These are phyloP conservation scores for Trichophyton rubrum DNA, from an alignment of 2,329 filamentous ascomycete species.

Conservation along the genomic window DNA sequence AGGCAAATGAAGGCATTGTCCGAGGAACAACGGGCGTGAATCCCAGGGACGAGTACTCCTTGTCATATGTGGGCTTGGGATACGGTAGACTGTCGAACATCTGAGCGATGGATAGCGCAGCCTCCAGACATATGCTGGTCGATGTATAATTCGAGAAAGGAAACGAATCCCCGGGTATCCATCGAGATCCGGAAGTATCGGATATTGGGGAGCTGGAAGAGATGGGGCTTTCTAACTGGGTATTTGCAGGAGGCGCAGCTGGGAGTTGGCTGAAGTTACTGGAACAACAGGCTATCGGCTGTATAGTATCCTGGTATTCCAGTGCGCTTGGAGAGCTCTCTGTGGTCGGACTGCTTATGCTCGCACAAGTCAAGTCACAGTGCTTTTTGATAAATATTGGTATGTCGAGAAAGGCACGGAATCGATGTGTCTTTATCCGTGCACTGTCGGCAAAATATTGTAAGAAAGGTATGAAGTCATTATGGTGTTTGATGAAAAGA, in stretches of 20 bases:
- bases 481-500: background rate
- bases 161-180: slow-evolving; percentile 20
- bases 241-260: slow-evolving; percentile 10
- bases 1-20: slow-evolving; percentile 37
- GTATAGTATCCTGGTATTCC: slow-evolving; percentile 17
- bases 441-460: slow-evolving; percentile 21
- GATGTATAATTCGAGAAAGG: slow-evolving; percentile 33
- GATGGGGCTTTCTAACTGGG: slow-evolving; percentile 23
- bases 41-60: slow-evolving; percentile 9
- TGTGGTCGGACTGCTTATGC: slow-evolving; percentile 8
- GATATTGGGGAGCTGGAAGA: slow-evolving; percentile 22
- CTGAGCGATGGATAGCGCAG: slow-evolving; percentile 30
- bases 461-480: background rate
- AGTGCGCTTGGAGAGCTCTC: slow-evolving; percentile 4
- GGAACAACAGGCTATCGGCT: slow-evolving; percentile 22
- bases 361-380: slow-evolving; percentile 27
- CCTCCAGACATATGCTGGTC: slow-evolving; percentile 29
- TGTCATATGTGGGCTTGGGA: slow-evolving; percentile 22
- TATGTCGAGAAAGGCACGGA: slow-evolving; percentile 35
- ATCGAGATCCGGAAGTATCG: slow-evolving; percentile 10
- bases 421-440: slow-evolving; percentile 36
- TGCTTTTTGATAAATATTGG: slow-evolving; percentile 36
- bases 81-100: slow-evolving; percentile 31
- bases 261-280: slow-evolving; percentile 22
- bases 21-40: slow-evolving; percentile 22